A percentile compares a stretch with the other conserved stretches of the same genome.
Conservation (phyloP, 768 basidiomycete species). For the Mrakia frigida region DNA sequence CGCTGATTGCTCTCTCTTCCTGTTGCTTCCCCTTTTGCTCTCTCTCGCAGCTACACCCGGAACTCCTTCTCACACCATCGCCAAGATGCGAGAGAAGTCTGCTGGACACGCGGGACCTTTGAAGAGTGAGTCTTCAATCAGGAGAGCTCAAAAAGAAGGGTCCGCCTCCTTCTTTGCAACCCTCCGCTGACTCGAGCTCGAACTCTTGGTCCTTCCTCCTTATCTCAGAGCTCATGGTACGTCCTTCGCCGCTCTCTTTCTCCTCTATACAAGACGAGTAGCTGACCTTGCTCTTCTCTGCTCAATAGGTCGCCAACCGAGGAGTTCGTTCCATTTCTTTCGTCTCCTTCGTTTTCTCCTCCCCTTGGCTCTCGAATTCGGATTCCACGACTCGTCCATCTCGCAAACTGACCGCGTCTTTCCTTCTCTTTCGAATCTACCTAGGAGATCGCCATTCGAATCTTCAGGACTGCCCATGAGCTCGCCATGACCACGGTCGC, state of each 20-base stretch:
- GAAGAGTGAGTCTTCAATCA: constrained; percentile 53
- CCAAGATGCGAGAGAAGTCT: constrained; percentile 71
- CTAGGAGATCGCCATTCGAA: constrained; percentile 97
- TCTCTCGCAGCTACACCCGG: constrained; percentile 26
- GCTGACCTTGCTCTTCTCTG: not conserved
- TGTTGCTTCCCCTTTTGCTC: not conserved
- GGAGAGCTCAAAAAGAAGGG: not conserved
- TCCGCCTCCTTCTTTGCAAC: not conserved
- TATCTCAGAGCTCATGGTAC: constrained; percentile 9
- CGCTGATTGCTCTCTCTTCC: not conserved
- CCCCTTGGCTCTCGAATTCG: not conserved
- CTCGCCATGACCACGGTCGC: constrained; percentile 99
- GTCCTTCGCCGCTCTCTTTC: not conserved
- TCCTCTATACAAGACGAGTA: too few species aligned
- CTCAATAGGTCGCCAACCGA: constrained; percentile 83
- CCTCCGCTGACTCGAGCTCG: constrained; percentile 3
- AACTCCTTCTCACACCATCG: constrained; percentile 31
- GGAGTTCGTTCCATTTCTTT: constrained; percentile 57
- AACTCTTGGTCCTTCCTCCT: not conserved
- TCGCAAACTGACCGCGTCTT: not conserved
- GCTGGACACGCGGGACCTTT: constrained; percentile 85
- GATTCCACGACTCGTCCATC: not conserved
- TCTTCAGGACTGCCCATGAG: constrained; percentile 79
- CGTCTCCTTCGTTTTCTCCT: not conserved
- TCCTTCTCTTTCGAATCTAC: constrained; percentile 15